These are phyloP conservation scores for Elongisporangium prolatum DNA, from an alignment of 352 stramenopile species.

Conservation along the genomic window DNA sequence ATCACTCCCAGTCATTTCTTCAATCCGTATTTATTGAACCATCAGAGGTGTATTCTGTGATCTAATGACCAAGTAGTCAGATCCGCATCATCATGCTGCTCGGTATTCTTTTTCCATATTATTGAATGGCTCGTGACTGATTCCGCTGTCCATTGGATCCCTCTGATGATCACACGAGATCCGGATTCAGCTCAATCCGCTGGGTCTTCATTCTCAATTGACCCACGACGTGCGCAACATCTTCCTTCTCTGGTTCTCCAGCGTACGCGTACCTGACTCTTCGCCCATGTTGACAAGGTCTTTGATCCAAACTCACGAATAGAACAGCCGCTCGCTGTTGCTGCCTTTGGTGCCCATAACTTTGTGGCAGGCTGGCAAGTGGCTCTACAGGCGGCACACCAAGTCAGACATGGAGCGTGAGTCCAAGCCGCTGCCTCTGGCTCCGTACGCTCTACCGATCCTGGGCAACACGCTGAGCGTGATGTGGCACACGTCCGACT, in stretches of 20 bases:
- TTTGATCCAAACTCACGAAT: neutral
- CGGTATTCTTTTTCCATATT: no score
- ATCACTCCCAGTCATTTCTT: no score
- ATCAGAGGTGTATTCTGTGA: no score
- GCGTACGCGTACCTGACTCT: neutral
- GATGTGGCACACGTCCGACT: constrained; percentile 18
- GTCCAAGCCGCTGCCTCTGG: constrained; percentile 9
- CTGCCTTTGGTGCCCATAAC: constrained; percentile 5
- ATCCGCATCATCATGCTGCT: no score
- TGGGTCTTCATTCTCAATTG: neutral
- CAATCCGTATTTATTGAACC: no score
- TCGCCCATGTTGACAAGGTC: neutral
- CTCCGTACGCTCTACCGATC: constrained; percentile 27
- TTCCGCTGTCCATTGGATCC: neutral
- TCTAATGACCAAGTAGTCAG: no score
- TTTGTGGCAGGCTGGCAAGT: constrained; percentile 10
- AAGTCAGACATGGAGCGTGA: constrained; percentile 5
- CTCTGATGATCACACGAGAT: neutral
- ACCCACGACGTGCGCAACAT: neutral
- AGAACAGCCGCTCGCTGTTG: constrained; percentile 1
- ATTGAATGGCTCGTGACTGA: no score
- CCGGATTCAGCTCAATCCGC: neutral
- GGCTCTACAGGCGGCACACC: neutral
- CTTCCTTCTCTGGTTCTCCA: neutral
- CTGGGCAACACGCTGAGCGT: constrained; percentile 41